phyloP scores from a whole-genome alignment of 225 moss, liverwort and hornwort genomes.

The Rhytidiadelphus loreus region DNA sequence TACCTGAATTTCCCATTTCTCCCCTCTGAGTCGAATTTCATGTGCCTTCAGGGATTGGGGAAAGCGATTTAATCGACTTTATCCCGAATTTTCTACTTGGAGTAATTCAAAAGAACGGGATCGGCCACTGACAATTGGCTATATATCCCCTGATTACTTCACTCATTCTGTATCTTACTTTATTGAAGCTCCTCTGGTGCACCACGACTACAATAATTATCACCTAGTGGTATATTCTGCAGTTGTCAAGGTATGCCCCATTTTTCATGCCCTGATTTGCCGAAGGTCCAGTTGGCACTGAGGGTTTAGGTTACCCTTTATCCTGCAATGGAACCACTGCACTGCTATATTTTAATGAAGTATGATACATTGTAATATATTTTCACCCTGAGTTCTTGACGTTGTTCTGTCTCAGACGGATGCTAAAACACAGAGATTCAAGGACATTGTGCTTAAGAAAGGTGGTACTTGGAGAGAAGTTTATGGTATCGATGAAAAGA shows the following conservation, averaged over 20 bases:
- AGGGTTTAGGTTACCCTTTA: not conserved
- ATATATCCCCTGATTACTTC: constrained; percentile 94
- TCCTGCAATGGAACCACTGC: not conserved
- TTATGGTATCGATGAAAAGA: constrained; percentile 94
- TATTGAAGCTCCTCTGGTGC: constrained; percentile 94
- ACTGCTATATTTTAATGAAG: not conserved
- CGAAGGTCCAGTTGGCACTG: not conserved
- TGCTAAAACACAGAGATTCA: constrained; percentile 91
- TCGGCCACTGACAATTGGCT: constrained; percentile 85
- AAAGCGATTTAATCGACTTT: constrained; percentile 75
- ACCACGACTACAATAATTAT: constrained; percentile 74
- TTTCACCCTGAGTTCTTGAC: not conserved
- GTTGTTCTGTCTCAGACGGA: constrained; percentile 54
- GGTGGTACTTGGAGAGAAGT: constrained; percentile 95
- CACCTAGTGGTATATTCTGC: constrained; percentile 88
- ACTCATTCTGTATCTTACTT: constrained; percentile 99
- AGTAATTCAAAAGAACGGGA: constrained; percentile 67
- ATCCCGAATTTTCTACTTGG: constrained; percentile 72
- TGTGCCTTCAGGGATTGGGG: constrained; percentile 82
- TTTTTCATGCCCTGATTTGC: not conserved
- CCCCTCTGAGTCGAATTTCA: not conserved
- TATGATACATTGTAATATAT: not conserved
- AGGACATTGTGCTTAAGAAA: constrained; percentile 78
- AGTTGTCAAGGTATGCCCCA: constrained; percentile 73
- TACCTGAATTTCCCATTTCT: not conserved